A percentile compares a stretch with the other conserved stretches of the same genome.
phyloP scores from a whole-genome alignment of 2,329 filamentous ascomycete species.

The Aaosphaeria pasadenensis region DNA sequence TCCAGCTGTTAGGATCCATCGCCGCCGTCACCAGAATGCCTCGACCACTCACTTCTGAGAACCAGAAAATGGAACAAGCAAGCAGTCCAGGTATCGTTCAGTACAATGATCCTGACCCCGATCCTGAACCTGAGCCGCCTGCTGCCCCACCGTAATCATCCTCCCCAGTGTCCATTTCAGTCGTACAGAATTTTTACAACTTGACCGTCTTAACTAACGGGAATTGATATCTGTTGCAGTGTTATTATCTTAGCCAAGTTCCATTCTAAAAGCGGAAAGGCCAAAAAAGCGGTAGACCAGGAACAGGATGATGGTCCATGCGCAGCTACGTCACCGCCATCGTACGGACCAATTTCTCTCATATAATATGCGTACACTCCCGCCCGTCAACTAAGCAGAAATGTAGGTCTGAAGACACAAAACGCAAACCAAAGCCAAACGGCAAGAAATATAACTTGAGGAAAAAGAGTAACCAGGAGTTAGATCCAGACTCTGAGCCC shows the following conservation, averaged over 20 bases:
- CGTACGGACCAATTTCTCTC: not conserved
- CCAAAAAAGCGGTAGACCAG: not conserved
- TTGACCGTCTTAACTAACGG: too few species aligned
- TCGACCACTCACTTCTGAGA: not conserved
- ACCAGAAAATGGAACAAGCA: too few species aligned
- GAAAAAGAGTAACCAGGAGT: not conserved
- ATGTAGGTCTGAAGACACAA: not conserved
- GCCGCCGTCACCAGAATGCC: not conserved
- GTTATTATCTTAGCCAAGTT: not conserved
- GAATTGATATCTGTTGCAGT: not conserved
- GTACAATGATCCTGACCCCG: not conserved
- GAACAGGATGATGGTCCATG: not conserved
- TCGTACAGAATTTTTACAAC: too few species aligned
- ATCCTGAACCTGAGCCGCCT: conserved; percentile 17
- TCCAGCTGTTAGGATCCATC: too few species aligned
- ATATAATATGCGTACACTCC: not conserved
- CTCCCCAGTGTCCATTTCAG: conserved; percentile 3
- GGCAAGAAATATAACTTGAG: not conserved
- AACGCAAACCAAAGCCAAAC: not conserved
- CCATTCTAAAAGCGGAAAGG: not conserved
- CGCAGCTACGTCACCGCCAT: not conserved
- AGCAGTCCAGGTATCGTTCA: not conserved
- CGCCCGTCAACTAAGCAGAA: not conserved
- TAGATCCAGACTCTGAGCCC: conserved; percentile 1
- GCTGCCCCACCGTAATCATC: conserved; percentile 21